Base-by-base conservation (phyloP, 495 filamentous ascomycete genomes). In the Aspergillus sclerotiicarbonarius region DNA sequence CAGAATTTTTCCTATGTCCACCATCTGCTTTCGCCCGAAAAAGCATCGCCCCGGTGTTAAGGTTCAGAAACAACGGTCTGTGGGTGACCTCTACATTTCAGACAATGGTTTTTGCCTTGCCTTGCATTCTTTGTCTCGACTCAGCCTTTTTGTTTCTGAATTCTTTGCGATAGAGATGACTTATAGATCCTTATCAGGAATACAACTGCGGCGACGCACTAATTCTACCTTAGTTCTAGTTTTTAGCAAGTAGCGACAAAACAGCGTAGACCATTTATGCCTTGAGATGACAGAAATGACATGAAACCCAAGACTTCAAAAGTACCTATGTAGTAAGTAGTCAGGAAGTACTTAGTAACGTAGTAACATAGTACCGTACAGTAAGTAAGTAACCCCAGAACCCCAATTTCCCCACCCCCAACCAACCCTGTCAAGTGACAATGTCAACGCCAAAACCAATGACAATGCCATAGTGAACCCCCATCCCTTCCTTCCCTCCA, bases 1-100 rank as follows among this genome's bases (percentile, higher is more conserved):
- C 54, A 43, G 47, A 56, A 41, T 32, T 32, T 8, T 13, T 50
- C 13, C 16, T 50, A 16, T 50, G 47, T 50, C 20, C 47, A 32
- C 44, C 18, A 29, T 21, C 47, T 50, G 47, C 37, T 41, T 50
- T 50, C 47, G 7, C 8, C 21, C 21, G n/a, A 50, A 47, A 50
- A 31, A 7, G 47, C 47, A 50, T 50, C 25, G 47, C 47, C 31
- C 47, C 13, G 47, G 25, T n/a, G 25, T 50, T 32, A 6, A 21
- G 44, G 47, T 32, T n/a, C 21, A 49, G 13, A 25, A 15, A 32
- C 16, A 16, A 9, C 7, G 19, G 46, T 13, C 7, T 12, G 29
- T 5, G 0, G 8, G 29, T 30, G 21, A 29, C n/a, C n/a, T 7
- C 25, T 48, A 20, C 20, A 25, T 49, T 21, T n/a, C 41, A n/a